Evolutionary conservation across 2,329 filamentous ascomycete species (phyloP), one percentile per base, ranked within the genome.

Genomic region (Boeremia lycopersici): DNA sequence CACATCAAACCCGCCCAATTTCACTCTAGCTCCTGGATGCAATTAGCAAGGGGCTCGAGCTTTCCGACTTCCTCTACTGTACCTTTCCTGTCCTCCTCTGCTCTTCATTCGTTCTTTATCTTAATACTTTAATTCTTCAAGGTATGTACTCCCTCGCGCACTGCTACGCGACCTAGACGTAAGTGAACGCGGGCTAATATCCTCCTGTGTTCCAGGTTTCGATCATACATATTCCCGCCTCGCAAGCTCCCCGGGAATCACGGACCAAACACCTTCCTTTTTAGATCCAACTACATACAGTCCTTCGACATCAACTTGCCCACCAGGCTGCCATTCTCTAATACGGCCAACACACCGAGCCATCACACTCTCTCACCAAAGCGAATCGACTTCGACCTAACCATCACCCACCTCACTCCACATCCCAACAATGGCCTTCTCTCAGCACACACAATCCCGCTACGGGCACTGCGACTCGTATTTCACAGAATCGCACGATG

Each of bases 381-480:
- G 31, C 52, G 34, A 48, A 55, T 35, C 46, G 36, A 50, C 53
- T 33, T 72, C 53, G 51, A 63, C 61, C 36, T 19, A 23, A 15
- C 40, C 40, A 8, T 29, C 67, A 71, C 57, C 59, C 68, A 73
- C 76, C 76, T 76, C 75, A 71, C 76, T 76, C 61, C 49, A 67
- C 58, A 67, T 63, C 70, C 81, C 68, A 60, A 82, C 69, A 66
- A 86, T 86, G 84, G 80, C 83, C 66, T 84, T 79, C 71, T 78
- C 81, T 65, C 78, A 78, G 66, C 77, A 79, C 62, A 72, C 76
- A 46, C 77, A 81, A 54, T 77, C 79, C 54, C 78, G 78, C 65
- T 86, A 84, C 73, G 85, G 86, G 64, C 83, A 84, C 50, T 89
- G 87, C 73, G 86, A 89, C 61, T 86, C 82, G 53, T 89, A 83